These are phyloP conservation scores for Stagonosporopsis tanaceti DNA, from an alignment of 2,329 filamentous ascomycete species.

Conservation along the genomic window DNA sequence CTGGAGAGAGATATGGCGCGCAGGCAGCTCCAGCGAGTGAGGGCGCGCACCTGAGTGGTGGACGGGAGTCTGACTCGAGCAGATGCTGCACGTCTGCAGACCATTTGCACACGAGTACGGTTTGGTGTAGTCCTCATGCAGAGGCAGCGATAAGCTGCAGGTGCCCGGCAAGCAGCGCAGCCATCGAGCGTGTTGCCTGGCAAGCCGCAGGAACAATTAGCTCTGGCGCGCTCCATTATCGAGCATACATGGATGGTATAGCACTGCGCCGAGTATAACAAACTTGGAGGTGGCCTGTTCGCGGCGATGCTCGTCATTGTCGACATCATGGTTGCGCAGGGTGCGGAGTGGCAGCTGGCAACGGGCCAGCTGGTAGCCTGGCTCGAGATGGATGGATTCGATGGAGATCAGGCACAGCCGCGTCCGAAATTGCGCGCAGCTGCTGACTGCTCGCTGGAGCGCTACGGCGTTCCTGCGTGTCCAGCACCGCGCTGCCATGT, in stretches of 20 bases:
- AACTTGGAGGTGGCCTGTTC: conserved; percentile 12
- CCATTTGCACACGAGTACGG: conserved; percentile 11
- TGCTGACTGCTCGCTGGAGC: no score
- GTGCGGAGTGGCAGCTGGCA: conserved; percentile 19
- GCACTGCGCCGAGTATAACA: neutral
- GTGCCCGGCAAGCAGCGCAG: conserved; percentile 1
- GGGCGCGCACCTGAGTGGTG: conserved; percentile 14
- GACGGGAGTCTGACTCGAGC: conserved; percentile 17
- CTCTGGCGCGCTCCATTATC: neutral
- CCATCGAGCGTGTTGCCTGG: neutral
- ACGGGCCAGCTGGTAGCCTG: conserved; percentile 18
- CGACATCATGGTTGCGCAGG: conserved; percentile 18
- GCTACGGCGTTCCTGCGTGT: conserved; percentile 5
- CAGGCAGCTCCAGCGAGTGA: conserved; percentile 27
- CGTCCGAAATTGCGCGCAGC: conserved; percentile 17
- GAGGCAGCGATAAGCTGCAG: conserved; percentile 14
- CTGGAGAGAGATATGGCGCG: conserved; percentile 28
- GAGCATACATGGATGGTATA: no score
- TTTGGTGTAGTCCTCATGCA: conserved; percentile 17
- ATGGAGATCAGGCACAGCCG: conserved; percentile 24
- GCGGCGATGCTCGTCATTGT: conserved; percentile 13
- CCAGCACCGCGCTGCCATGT: neutral
- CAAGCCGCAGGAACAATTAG: conserved; percentile 10
- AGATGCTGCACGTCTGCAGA: conserved; percentile 15
- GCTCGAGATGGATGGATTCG: conserved; percentile 7